These are phyloP conservation scores for Bonnemaisonia californica DNA, from an alignment of 31 red algal genomes.

Conservation along the genomic window DNA sequence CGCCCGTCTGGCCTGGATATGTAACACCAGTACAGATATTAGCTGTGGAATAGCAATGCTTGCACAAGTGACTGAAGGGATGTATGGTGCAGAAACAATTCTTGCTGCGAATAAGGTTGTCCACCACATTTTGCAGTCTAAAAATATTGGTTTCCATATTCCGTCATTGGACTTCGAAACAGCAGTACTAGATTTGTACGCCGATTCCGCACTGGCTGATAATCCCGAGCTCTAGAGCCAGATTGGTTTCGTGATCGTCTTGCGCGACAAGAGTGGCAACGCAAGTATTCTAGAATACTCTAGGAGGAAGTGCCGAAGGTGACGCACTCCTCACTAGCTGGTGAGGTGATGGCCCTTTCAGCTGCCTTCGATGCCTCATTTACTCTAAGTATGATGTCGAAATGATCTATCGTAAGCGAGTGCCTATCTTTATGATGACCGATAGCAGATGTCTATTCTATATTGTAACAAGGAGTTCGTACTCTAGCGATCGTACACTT, in stretches of 20 bases:
- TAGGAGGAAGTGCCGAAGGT: not conserved
- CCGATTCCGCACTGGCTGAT: not conserved
- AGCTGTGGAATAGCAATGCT: no score
- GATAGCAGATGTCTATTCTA: not conserved
- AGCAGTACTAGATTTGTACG: not conserved
- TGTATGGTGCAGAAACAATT: no score
- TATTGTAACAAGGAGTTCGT: no score
- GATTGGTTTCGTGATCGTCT: not conserved
- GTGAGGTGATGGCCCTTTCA: not conserved
- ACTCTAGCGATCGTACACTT: no score
- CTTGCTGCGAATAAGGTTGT: no score
- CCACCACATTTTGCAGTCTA: no score
- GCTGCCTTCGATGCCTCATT: not conserved
- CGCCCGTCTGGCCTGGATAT: no score
- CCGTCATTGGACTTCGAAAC: not conserved
- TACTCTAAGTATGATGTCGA: not conserved
- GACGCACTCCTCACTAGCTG: slow-evolving; percentile 22
- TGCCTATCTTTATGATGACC: slow-evolving; percentile 4
- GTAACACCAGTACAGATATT: no score
- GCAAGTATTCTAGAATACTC: not conserved
- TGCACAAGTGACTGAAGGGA: no score
- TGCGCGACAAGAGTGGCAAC: not conserved
- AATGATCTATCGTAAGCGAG: not conserved
- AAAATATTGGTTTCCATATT: no score
- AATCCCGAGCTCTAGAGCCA: not conserved